Evolutionary conservation across 345 rosid species (phyloP).

Genomic region (Eucalyptus regnans): DNA sequence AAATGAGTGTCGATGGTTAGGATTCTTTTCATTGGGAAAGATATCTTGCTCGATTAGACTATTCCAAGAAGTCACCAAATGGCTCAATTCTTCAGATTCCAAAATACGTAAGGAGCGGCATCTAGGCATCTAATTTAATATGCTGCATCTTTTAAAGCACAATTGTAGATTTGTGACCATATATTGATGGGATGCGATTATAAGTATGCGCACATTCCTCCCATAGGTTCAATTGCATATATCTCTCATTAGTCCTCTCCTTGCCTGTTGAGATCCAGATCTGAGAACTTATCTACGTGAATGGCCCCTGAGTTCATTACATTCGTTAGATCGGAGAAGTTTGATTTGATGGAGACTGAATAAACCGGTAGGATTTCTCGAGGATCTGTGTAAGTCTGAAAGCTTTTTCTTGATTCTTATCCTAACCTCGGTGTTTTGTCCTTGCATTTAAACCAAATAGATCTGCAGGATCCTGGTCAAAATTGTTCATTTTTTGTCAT

Average conservation of each 20-base stretch:
- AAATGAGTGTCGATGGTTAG: neutral
- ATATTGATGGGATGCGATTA: neutral
- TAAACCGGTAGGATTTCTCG: neutral
- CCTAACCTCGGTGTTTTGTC: neutral
- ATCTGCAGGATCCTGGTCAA: neutral
- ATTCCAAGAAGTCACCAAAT: neutral
- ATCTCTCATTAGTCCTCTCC: neutral
- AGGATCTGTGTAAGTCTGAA: neutral
- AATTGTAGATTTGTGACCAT: neutral
- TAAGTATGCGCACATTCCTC: neutral
- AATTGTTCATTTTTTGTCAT: neutral
- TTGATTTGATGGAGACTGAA: neutral
- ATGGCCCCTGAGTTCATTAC: neutral
- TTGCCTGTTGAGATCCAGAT: neutral
- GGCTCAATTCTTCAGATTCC: neutral
- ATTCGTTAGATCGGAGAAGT: neutral
- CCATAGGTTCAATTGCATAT: neutral
- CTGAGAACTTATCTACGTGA: neutral
- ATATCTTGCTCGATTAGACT: neutral
- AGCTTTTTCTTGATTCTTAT: neutral
- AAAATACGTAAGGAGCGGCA: neutral
- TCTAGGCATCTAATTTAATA: neutral
- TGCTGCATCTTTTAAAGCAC: neutral
- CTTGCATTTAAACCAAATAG: neutral
- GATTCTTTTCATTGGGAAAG: neutral